A percentile compares a stretch with the other conserved stretches of the same genome.
Evolutionary conservation across 31 red algal genomes (phyloP).

Genomic region (Odonthalia washingtoniensis): DNA sequence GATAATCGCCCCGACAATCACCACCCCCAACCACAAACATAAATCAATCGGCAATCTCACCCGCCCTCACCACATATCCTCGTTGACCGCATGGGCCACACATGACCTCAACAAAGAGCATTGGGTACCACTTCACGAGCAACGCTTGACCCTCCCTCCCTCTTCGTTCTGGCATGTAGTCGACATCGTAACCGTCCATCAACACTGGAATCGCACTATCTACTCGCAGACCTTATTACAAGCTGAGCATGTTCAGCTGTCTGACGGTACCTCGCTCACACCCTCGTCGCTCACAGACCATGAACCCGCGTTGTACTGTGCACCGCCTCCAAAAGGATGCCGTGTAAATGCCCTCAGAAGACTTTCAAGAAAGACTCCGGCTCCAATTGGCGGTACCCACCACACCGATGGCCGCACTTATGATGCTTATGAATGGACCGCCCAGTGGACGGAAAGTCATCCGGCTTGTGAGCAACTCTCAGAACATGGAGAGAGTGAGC

Average conservation of each 20-base stretch:
- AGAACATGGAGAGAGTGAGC: too few species aligned
- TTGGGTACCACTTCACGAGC: neutral
- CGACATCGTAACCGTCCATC: slow-evolving; percentile 18
- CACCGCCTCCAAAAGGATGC: neutral
- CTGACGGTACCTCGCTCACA: neutral
- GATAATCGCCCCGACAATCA: too few species aligned
- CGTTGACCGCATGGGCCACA: slow-evolving; percentile 2
- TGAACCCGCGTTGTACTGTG: neutral
- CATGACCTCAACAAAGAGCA: neutral
- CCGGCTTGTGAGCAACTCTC: too few species aligned
- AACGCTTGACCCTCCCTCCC: neutral
- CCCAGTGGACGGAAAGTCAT: slow-evolving; percentile 25
- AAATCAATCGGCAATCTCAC: slow-evolving; percentile 9
- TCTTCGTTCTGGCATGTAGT: slow-evolving; percentile 49
- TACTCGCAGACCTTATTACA: slow-evolving; percentile 13
- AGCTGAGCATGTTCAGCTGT: slow-evolving; percentile 12
- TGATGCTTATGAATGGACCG: slow-evolving; percentile 49
- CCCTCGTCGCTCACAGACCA: neutral
- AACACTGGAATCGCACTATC: slow-evolving; percentile 59
- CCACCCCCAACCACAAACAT: too few species aligned
- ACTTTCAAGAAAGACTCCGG: slow-evolving; percentile 51
- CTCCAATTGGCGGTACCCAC: slow-evolving; percentile 49
- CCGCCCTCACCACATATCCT: neutral
- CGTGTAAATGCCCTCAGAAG: slow-evolving; percentile 38
- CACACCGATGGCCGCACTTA: slow-evolving; percentile 13